Evolutionary conservation across 2,329 filamentous ascomycete genomes (phyloP).

Genomic region (Alternaria hordeiaustralica): DNA sequence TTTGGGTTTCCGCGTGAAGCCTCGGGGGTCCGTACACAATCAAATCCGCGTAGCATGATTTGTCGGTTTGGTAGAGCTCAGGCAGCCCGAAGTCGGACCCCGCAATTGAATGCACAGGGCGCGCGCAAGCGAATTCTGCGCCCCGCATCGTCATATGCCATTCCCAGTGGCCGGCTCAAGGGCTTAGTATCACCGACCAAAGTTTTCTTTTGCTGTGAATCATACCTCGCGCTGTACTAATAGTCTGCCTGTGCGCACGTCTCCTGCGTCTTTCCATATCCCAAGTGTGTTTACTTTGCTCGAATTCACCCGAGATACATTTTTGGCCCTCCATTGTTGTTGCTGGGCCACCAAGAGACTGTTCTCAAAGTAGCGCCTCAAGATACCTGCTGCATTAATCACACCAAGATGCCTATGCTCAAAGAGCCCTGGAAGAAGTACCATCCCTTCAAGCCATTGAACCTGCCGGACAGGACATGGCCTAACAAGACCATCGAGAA

Average conservation of each 20-base stretch:
- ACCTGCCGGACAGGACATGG: constrained; percentile 79
- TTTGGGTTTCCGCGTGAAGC: not conserved
- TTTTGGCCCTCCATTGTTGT: not conserved
- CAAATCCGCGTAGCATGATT: not conserved
- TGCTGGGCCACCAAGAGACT: not conserved
- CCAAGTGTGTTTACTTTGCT: not conserved
- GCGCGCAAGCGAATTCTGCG: constrained; percentile 17
- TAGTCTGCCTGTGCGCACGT: not conserved
- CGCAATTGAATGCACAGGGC: constrained; percentile 12
- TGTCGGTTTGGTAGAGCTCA: not conserved
- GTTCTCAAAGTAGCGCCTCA: not conserved
- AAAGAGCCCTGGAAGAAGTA: constrained; percentile 80
- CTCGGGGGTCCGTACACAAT: not conserved
- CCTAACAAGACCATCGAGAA: constrained; percentile 82
- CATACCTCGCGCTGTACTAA: constrained; percentile 13
- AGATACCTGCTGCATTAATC: not conserved
- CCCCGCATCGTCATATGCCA: constrained; percentile 26
- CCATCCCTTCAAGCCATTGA: constrained; percentile 69
- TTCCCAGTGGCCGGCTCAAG: constrained; percentile 2
- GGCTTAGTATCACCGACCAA: constrained; percentile 18
- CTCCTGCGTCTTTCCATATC: not conserved
- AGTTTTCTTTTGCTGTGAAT: constrained; percentile 24
- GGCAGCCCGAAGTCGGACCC: constrained; percentile 20
- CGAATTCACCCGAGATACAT: not conserved
- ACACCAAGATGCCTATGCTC: constrained; percentile 59